Evolutionary conservation across 768 basidiomycete genomes (phyloP), one percentile per base, ranked within the genome.

Genomic region (Rhodosporidiobolus odoratus): DNA sequence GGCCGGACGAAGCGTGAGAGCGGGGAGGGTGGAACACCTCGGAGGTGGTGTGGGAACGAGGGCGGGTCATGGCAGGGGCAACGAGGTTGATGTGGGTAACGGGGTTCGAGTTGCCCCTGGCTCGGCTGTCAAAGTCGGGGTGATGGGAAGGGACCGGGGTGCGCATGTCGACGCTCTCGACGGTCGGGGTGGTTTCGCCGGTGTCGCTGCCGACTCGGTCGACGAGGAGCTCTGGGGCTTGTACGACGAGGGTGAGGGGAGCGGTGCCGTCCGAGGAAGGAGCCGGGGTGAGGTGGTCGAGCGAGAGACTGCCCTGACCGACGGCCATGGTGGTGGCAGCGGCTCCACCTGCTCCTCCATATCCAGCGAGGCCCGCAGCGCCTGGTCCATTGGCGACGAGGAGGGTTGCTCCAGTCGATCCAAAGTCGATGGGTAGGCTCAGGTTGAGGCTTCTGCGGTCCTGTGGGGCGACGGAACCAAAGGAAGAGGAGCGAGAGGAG

Each of bases 151-250:
- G 50, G 17, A 50, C 58, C 37, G 65, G 65, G 9, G 65, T 66
- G 56, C 45, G 56, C 17, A 66, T 58, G n/a, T 59, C 65, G 30
- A 30, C 58, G 27, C 27, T 16, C 34, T 59, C 58, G 27, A 17
- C 58, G 58, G 43, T 43, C 13, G 58, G 32, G 60, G 34, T 38
- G 23, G 27, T 37, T 34, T 23, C 12, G 35, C 38, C 35, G n/a
- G 41, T 38, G 27, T 60, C 48, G 32, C 23, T n/a, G 19, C 16
- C 27, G 38, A 23, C 19, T 38, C 38, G 41, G 62, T 32, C 62
- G 57, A 27, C 9, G 27, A 65, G 25, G 43, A 71, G 62, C 47
- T 75, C 73, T 30, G 73, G 73, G 15, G 73, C 66, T 41, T 69
- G 69, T 3, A 69, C 73, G 63, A 71, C 65, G 58, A 64, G 61